Evolutionary conservation across 352 stramenopile species (phyloP), one percentile per base, ranked within the genome.

Genomic region (Pilasporangium apinafurcum): DNA sequence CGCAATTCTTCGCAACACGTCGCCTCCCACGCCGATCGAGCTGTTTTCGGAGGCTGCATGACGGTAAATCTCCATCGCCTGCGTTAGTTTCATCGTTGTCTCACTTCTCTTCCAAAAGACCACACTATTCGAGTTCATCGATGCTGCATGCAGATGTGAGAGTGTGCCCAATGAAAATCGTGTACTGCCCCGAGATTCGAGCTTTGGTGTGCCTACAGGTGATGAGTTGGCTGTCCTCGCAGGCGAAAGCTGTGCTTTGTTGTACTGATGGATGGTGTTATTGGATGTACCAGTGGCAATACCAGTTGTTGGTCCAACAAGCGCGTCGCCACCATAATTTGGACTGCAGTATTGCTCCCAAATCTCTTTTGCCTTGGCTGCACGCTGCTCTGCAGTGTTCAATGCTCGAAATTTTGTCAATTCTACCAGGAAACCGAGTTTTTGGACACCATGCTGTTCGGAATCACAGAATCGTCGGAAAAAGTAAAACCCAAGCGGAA

Each of bases 401-500:
- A 86, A 45, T n/a, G 55, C 52, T 6, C 78, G 72, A 44, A 63
- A 88, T 32, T 83, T 81, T 50, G 72, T 84, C n/a, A 90, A 56
- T 12, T 86, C 75, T n/a, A 82, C 61, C 13, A 90, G 43, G 22
- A 90, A 86, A 38, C 78, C 56, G 8, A 90, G 50, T 35, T 87
- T 87, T 16, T 62, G 39, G 20, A 68, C 63, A 20, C 69, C 71
- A 20, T 81, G 75, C 49, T 82, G 67, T 45, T 91, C 73, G 17
- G 65, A 56, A 30, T 86, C 70, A 44, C 79, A 89, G 54, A 85
- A 86, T 2, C 76, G 68, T 1, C 72, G 64, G 39, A 92, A 76
- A 33, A 92, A 85, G 52, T 92, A 92, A 33, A 87, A 87, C 2
- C 79, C 79, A 8, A 92, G 49, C n/a, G 79, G 74, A 48, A 84